These are phyloP conservation scores for Phialophora expanda DNA, from an alignment of 2,329 filamentous ascomycete species.

Conservation along the genomic window DNA sequence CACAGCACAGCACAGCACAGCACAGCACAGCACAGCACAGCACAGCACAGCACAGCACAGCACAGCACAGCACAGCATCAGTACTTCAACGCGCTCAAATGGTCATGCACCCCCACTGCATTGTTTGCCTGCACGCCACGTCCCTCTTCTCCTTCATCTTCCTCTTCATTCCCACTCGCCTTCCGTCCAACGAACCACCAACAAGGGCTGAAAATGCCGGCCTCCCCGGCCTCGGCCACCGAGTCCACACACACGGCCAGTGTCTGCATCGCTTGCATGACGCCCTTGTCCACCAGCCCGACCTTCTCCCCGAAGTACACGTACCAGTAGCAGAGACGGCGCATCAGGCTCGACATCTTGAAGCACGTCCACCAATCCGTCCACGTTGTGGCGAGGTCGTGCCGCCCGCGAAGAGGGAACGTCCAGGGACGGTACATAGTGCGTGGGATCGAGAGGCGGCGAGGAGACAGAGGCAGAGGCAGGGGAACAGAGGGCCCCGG, in stretches of 20 bases:
- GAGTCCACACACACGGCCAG: constrained; percentile 30
- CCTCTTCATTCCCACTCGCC: not conserved
- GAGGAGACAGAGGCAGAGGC: too few relatives aligned
- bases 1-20: too few relatives aligned
- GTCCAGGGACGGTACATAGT: constrained; percentile 39
- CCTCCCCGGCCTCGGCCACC: constrained; percentile 27
- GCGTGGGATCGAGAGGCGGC: not conserved
- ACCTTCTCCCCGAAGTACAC: constrained; percentile 33
- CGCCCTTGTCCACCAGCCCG: constrained; percentile 31
- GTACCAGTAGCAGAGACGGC: constrained; percentile 25
- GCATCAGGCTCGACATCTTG: constrained; percentile 27
- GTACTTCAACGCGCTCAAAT: not conserved
- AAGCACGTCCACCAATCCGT: constrained; percentile 34
- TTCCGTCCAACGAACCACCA: constrained; percentile 40
- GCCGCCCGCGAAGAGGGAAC: constrained; percentile 36
- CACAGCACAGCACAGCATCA: not conserved
- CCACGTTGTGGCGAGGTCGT: constrained; percentile 22
- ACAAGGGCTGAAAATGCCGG: constrained; percentile 36
- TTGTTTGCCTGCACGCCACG: too few relatives aligned
- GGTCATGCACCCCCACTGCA: not conserved
- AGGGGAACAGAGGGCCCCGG: not conserved
- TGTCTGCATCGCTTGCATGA: constrained; percentile 19
- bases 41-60: too few relatives aligned
- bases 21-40: too few relatives aligned
- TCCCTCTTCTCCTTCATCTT: not conserved